These are phyloP conservation scores for Pneumocystis canis DNA, from an alignment of 1,139 yeast genomes.

Conservation along the genomic window DNA sequence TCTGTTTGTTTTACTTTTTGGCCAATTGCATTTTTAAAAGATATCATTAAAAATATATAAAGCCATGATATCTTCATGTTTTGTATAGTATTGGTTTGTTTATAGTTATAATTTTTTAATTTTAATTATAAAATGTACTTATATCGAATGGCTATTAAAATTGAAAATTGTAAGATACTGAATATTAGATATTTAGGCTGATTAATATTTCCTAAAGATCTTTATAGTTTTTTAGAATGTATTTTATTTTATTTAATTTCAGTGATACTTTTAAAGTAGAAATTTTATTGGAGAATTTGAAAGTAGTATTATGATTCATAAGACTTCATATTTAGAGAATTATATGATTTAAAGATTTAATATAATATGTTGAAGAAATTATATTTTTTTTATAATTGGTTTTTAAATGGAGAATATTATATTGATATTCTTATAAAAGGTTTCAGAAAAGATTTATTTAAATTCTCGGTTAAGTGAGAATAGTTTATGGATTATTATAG, in stretches of 20 bases:
- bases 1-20: neutral
- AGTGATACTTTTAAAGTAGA: neutral
- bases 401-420: too few species aligned
- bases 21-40: neutral
- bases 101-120: neutral
- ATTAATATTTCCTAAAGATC: neutral
- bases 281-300: neutral
- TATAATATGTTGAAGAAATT: too few species aligned
- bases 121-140: neutral
- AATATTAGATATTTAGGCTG: neutral
- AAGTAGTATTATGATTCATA: neutral
- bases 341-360: neutral
- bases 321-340: too few species aligned
- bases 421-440: too few species aligned
- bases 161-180: neutral
- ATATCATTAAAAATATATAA: neutral
- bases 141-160: neutral
- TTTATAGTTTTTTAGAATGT: neutral
- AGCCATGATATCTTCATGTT: neutral
- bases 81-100: neutral
- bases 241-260: neutral
- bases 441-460: too few species aligned
- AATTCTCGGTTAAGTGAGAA: too few species aligned
- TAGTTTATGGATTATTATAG: too few species aligned
- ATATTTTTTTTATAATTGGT: too few species aligned